A percentile compares a stretch with the other conserved stretches of the same genome.
phyloP scores from a whole-genome alignment of 306 rosid species.

The Sechiopsis laciniata region DNA sequence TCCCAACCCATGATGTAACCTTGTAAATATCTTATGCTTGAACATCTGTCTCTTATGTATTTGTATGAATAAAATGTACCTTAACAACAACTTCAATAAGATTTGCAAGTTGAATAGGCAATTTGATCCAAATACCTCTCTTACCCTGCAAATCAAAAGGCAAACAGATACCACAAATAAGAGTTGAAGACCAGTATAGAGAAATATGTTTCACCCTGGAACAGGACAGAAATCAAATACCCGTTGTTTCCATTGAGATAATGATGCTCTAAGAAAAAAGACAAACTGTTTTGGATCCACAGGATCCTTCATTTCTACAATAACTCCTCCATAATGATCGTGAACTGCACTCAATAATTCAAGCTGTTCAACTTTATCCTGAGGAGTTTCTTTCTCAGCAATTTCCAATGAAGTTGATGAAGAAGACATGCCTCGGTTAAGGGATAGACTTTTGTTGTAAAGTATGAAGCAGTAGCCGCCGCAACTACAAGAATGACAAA shows the following conservation, averaged over 20 bases:
- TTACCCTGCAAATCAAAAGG: constrained; percentile 44
- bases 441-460: neutral
- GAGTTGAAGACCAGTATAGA: neutral
- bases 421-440: constrained; percentile 9
- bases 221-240: constrained; percentile 28
- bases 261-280: constrained; percentile 43
- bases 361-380: constrained; percentile 15
- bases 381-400: constrained; percentile 6
- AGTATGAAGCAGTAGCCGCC: neutral
- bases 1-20: too few species aligned
- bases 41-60: neutral
- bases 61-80: constrained; percentile 31
- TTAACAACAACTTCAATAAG: constrained; percentile 57
- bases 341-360: constrained; percentile 40
- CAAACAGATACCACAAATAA: constrained; percentile 4
- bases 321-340: constrained; percentile 63
- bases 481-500: constrained; percentile 16
- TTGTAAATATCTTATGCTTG: too few species aligned
- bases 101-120: constrained; percentile 46
- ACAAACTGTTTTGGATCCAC: constrained; percentile 45
- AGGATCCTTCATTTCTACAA: constrained; percentile 42
- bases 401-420: constrained; percentile 8
- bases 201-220: neutral
- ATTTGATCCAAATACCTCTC: constrained; percentile 79
- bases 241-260: constrained; percentile 58